These are phyloP conservation scores for Talaromyces atroroseus DNA, from an alignment of 2,329 filamentous ascomycete species.

Conservation along the genomic window DNA sequence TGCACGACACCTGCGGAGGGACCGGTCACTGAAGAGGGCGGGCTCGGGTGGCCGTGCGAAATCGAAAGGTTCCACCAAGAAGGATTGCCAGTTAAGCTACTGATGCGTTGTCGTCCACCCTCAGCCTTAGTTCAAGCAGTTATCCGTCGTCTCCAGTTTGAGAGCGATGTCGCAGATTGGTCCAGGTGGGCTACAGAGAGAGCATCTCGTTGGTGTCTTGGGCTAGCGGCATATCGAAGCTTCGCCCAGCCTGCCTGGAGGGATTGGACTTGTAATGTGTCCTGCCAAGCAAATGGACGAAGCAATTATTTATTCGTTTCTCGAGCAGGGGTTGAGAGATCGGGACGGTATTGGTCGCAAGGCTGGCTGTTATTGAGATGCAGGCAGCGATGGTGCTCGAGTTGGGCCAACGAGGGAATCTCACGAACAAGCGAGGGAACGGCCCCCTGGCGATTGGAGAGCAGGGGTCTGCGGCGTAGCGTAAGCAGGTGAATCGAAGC, in stretches of 20 bases:
- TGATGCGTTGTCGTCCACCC: conserved; percentile 27
- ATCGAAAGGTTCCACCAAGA: conserved; percentile 15
- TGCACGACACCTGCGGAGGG: conserved; percentile 27
- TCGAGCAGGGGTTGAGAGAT: neutral
- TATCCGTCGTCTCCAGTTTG: conserved; percentile 9
- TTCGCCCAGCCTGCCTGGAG: conserved; percentile 7
- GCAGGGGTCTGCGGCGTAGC: too few relatives aligned
- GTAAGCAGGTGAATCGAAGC: neutral
- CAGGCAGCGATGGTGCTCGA: neutral
- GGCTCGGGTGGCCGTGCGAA: conserved; percentile 27
- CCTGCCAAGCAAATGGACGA: neutral
- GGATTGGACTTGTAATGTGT: conserved; percentile 10
- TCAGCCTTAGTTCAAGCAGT: conserved; percentile 2
- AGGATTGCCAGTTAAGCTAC: conserved; percentile 18
- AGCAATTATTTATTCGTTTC: neutral
- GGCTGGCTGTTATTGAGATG: neutral
- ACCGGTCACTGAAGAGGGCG: conserved; percentile 16
- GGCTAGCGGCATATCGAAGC: conserved; percentile 31
- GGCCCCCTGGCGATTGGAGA: neutral
- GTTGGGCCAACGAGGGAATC: neutral
- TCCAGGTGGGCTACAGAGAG: conserved; percentile 34
- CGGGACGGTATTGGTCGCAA: neutral
- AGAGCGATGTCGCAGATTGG: conserved; percentile 30
- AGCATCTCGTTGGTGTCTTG: conserved; percentile 31
- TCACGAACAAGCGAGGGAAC: conserved; percentile 1